Evolutionary conservation across 371 early-diverging fungal species (phyloP).

Genomic region (Syncephalastrum monosporum): DNA sequence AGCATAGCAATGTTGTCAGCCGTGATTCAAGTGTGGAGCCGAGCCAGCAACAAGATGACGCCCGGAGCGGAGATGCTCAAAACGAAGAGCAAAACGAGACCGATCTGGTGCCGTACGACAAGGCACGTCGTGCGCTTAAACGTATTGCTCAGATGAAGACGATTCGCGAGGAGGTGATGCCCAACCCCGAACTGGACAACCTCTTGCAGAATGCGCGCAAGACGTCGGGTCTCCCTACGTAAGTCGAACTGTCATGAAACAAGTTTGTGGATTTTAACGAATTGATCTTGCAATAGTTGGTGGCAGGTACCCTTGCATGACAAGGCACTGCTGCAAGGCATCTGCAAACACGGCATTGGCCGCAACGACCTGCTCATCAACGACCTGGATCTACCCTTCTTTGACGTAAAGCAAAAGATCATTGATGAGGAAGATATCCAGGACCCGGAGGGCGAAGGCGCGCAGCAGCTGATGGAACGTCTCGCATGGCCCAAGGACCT

Average conservation of each 20-base stretch:
- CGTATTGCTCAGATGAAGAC: conserved; percentile 72
- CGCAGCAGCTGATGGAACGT: conserved; percentile 35
- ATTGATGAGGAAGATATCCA: conserved; percentile 21
- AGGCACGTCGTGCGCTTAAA: conserved; percentile 71
- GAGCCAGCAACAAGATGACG: conserved; percentile 2
- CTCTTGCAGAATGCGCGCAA: conserved; percentile 38
- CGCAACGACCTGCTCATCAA: conserved; percentile 68
- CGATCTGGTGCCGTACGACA: conserved; percentile 61
- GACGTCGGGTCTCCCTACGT: conserved; percentile 50
- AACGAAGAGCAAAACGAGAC: conserved; percentile 31
- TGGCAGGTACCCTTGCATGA: conserved; percentile 72
- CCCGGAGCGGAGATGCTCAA: neutral
- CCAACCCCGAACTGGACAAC: conserved; percentile 50
- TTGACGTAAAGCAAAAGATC: conserved; percentile 34
- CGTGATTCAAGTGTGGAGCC: conserved; percentile 50
- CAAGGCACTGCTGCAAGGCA: conserved; percentile 63
- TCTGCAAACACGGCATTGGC: conserved; percentile 72
- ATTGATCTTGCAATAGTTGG: conserved; percentile 52
- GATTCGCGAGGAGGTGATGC: conserved; percentile 66
- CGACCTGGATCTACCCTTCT: conserved; percentile 65
- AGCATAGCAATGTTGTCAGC: conserved; percentile 15
- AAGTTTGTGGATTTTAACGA: neutral
- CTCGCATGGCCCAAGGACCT: conserved; percentile 65
- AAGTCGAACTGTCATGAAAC: conserved; percentile 10
- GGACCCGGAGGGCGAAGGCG: conserved; percentile 20